A percentile compares a stretch with the other conserved stretches of the same genome.
Conservation (phyloP, 208 protist genomes). For the Porcisia hertigi region DNA sequence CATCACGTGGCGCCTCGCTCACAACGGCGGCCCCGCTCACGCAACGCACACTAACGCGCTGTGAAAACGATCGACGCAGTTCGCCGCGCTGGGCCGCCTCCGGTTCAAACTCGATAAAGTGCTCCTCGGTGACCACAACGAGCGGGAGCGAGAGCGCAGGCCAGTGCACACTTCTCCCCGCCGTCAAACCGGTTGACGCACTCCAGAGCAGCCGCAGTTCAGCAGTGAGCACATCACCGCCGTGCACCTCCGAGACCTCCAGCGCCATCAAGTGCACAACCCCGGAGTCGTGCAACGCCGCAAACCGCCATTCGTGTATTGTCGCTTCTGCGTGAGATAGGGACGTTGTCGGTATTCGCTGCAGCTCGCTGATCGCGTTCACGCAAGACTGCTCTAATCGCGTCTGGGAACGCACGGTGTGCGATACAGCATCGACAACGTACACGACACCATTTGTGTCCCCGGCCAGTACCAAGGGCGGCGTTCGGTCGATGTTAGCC, state of each 20-base stretch:
- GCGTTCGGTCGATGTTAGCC: not conserved
- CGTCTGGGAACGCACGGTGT: slow-evolving; percentile 6
- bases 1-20: not conserved
- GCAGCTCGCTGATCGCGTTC: slow-evolving; percentile 51
- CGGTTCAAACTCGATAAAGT: slow-evolving; percentile 27
- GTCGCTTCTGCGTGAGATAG: not conserved
- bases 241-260: not conserved
- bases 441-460: slow-evolving; percentile 68
- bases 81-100: slow-evolving; percentile 16
- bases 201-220: slow-evolving; percentile 15
- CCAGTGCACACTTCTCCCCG: slow-evolving; percentile 56
- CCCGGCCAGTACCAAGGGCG: slow-evolving; percentile 37
- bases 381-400: slow-evolving; percentile 44
- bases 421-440: slow-evolving; percentile 27
- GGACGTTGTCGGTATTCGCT: not conserved
- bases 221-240: not conserved
- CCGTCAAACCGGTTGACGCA: slow-evolving; percentile 53
- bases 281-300: slow-evolving; percentile 48
- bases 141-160: slow-evolving; percentile 8
- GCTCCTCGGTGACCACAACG: slow-evolving; percentile 50
- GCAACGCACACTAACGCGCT: slow-evolving; percentile 59
- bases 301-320: slow-evolving; percentile 25
- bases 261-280: slow-evolving; percentile 32
- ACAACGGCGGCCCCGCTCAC: slow-evolving; percentile 57
- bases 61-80: slow-evolving; percentile 8